These are phyloP conservation scores for Chrysoporthe cubensis DNA, from an alignment of 2,329 filamentous ascomycete species.

Conservation along the genomic window DNA sequence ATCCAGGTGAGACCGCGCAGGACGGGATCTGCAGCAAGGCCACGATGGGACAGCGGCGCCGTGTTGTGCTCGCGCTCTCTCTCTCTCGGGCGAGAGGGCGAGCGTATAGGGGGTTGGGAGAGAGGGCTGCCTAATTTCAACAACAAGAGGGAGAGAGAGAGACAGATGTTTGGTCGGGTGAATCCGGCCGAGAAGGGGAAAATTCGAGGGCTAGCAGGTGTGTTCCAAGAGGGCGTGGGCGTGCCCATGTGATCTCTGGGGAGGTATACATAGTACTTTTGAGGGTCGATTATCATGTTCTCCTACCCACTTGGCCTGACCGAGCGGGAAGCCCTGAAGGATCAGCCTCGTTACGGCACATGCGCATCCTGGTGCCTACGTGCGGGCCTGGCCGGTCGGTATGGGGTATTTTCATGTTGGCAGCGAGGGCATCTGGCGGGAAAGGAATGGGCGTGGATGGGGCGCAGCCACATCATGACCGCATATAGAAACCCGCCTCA, in stretches of 20 bases:
- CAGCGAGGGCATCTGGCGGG: background rate
- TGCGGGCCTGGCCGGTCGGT: constrained; percentile 16
- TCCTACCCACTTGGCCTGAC: constrained; percentile 15
- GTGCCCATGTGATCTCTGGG: constrained; percentile 7
- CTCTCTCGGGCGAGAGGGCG: background rate
- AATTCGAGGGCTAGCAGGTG: constrained; percentile 1
- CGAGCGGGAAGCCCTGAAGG: constrained; percentile 25
- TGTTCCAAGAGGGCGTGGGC: background rate
- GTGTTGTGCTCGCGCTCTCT: background rate
- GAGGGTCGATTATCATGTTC: background rate
- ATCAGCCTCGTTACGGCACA: constrained; percentile 28
- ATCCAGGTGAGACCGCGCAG: constrained; percentile 19
- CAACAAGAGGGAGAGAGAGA: background rate
- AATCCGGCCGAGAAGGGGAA: background rate
- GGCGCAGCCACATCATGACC: constrained; percentile 25
- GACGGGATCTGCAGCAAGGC: background rate
- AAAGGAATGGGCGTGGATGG: constrained; percentile 22
- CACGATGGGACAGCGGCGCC: constrained; percentile 8
- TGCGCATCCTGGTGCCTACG: constrained; percentile 28
- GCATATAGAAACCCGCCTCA: constrained; percentile 21
- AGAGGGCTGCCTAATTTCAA: background rate
- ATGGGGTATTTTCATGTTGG: constrained; percentile 14
- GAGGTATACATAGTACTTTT: background rate
- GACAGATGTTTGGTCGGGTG: background rate
- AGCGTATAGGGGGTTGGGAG: background rate